These are phyloP conservation scores for Botryobasidium botryosum DNA, from an alignment of 768 basidiomycete species.

Conservation along the genomic window DNA sequence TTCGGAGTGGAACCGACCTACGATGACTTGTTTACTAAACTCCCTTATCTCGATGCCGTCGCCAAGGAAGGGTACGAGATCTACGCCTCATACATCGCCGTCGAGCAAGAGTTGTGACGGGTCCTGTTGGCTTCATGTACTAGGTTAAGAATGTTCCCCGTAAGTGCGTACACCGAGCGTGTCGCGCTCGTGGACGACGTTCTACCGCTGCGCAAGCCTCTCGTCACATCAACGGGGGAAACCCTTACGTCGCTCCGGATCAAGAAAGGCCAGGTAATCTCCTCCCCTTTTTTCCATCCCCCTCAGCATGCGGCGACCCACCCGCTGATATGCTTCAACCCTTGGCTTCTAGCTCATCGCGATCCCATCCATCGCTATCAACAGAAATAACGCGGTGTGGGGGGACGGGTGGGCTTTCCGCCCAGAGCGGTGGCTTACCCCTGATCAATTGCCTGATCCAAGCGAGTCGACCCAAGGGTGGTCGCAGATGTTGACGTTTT, in stretches of 20 bases:
- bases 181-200: conserved; percentile 26
- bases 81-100: no score
- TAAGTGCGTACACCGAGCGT: conserved; percentile 26
- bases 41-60: conserved; percentile 8
- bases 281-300: no score
- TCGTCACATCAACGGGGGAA: no score
- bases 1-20: conserved; percentile 16
- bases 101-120: neutral
- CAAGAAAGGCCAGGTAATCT: neutral
- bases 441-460: conserved; percentile 4
- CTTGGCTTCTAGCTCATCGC: conserved; percentile 4
- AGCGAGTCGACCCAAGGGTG: conserved; percentile 3
- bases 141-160: conserved; percentile 28
- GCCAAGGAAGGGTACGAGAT: conserved; percentile 10
- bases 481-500: conserved; percentile 5
- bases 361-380: conserved; percentile 8
- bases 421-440: conserved; percentile 8
- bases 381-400: conserved; percentile 5
- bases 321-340: no score
- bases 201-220: conserved; percentile 27
- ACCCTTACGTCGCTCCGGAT: no score
- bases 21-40: conserved; percentile 9
- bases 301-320: no score
- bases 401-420: conserved; percentile 7
- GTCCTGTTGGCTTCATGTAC: neutral